Percentiles rank a stretch among this genome's conserved stretches.
Evolutionary conservation across 106 monocot genomes (phyloP).

Genomic region (Hemerocallis citrina): DNA sequence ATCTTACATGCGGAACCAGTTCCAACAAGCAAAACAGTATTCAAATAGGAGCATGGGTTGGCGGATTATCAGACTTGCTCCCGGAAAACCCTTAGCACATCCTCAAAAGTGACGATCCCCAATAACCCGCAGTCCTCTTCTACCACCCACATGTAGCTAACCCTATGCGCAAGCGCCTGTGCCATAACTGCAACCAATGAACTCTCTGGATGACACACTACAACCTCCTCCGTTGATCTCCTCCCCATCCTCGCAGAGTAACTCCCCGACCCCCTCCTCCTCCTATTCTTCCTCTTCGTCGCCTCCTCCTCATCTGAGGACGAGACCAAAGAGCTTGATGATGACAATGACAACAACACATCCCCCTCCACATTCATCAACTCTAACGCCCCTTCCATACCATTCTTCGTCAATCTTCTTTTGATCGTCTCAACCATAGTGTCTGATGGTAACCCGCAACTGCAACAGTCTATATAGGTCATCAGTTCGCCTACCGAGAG

Average conservation of each 20-base stretch:
- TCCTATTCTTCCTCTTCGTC: background rate
- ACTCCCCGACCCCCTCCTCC: too few relatives aligned
- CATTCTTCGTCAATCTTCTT: constrained; percentile 24
- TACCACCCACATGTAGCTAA: constrained; percentile 73
- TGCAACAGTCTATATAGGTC: constrained; percentile 45
- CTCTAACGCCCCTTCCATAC: constrained; percentile 42
- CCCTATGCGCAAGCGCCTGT: constrained; percentile 69
- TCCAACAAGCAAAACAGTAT: too few relatives aligned
- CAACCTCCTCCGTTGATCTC: constrained; percentile 46
- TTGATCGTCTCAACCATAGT: constrained; percentile 21
- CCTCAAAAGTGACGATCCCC: constrained; percentile 29
- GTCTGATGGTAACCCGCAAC: constrained; percentile 26
- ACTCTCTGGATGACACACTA: constrained; percentile 51
- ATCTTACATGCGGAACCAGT: too few relatives aligned
- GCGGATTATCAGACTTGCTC: too few relatives aligned
- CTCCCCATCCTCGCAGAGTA: too few relatives aligned
- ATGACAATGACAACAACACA: constrained; percentile 10
- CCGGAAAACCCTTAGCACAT: constrained; percentile 27
- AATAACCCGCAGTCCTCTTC: constrained; percentile 31
- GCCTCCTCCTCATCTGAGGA: constrained; percentile 27
- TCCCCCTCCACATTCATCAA: constrained; percentile 30
- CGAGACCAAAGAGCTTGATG: too few relatives aligned
- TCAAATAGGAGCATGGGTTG: too few relatives aligned
- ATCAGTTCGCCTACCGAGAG: constrained; percentile 57
- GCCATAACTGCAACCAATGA: constrained; percentile 79